Evolutionary conservation across 257 asterid species (phyloP), one percentile per base, ranked within the genome.

Genomic region (Nicotiana tomentosiformis): DNA sequence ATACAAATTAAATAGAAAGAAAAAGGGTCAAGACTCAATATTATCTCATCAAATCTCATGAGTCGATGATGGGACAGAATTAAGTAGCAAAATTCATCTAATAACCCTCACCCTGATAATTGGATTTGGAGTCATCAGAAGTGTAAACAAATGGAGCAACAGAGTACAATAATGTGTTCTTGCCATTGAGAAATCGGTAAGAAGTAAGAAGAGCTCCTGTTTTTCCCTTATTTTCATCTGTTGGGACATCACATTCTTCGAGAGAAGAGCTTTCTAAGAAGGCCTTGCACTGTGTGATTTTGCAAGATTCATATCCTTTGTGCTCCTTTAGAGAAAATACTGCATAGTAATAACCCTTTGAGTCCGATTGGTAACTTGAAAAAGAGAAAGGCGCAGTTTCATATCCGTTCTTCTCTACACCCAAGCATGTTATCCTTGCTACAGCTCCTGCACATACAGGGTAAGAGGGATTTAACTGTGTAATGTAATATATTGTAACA

Each of bases 351-450:
- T 92, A 92, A 85, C 96, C 94, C 77, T 92, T 90, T 58, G 66
- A 72, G 67, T 92, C 90, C 4, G 90, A 81, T 3, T 89, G 88
- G 6, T 84, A 85, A 84, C 90, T 88, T 83, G 91, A 62, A 18
- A 84, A 53, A 23, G 96, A 90, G 62, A 90, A 89, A 1, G 93
- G 96, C 1, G 94, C 87, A 68, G 89, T 88, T 86, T 92, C 93
- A 23, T 87, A 88, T 51, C 96, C 94, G 37, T 85, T 49, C 79
- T 86, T 84, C 74, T 90, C 90, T 18, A 84, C 14, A 58, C 94
- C 93, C 1, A 92, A 64, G 84, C 93, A 92, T 29, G 91, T 37
- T 60, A 92, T 88, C 81, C 96, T 84, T 33, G 91, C 86, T 66
- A 92, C 85, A 0, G 86, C 85, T 37, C 95, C 93, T 88, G 55